Evolutionary conservation across 2,329 filamentous ascomycete species (phyloP).

Genomic region (Ilyonectria mors-panacis): DNA sequence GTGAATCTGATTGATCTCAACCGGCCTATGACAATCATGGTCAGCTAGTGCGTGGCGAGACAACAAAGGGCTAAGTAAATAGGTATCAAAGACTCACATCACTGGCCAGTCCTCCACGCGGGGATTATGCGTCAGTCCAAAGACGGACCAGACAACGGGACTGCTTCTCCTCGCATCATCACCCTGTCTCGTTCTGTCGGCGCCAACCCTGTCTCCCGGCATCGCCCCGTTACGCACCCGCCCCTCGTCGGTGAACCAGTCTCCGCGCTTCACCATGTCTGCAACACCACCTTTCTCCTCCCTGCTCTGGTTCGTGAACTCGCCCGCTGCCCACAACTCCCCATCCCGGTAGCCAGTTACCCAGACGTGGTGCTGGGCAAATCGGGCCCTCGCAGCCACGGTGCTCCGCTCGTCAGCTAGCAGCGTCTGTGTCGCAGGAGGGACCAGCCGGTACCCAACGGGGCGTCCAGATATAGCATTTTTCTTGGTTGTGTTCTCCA

Average conservation of each 20-base stretch:
- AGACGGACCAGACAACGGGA: constrained; percentile 63
- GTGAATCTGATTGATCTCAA: constrained; percentile 31
- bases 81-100: constrained; percentile 58
- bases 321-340: constrained; percentile 66
- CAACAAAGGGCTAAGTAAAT: background rate
- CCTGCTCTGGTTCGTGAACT: constrained; percentile 66
- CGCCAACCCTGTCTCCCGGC: background rate
- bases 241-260: constrained; percentile 60
- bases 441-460: constrained; percentile 65
- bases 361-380: constrained; percentile 64
- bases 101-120: constrained; percentile 66
- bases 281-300: constrained; percentile 62
- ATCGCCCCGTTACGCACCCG: background rate
- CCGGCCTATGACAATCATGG: constrained; percentile 13
- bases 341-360: constrained; percentile 65
- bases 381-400: constrained; percentile 60
- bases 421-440: constrained; percentile 62
- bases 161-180: constrained; percentile 42
- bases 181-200: background rate
- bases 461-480: constrained; percentile 65
- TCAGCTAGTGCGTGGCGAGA: background rate
- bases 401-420: constrained; percentile 62
- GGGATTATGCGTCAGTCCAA: constrained; percentile 64
- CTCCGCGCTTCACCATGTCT: constrained; percentile 62
- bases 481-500: constrained; percentile 61